Evolutionary conservation across 495 filamentous ascomycete genomes (phyloP).

Genomic region (Aspergillus diversus): DNA sequence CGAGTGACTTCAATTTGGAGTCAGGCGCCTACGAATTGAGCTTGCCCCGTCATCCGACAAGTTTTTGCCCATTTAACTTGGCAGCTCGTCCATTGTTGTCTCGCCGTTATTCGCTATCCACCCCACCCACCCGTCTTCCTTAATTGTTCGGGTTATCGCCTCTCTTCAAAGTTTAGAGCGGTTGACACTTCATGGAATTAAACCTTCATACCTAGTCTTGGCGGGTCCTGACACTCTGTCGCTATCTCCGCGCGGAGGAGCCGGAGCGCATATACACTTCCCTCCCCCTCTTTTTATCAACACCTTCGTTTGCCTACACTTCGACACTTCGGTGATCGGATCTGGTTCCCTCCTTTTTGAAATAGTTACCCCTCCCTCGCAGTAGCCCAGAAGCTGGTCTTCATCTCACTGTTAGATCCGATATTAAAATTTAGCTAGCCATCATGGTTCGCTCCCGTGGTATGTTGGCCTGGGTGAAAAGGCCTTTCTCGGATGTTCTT

Average conservation of each 20-base stretch:
- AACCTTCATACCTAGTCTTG: constrained; percentile 23
- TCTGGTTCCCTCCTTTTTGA: constrained; percentile 10
- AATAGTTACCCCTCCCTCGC: neutral
- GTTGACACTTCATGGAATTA: constrained; percentile 20
- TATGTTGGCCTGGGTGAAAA: constrained; percentile 30
- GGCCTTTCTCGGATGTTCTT: constrained; percentile 9
- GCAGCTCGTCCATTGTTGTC: constrained; percentile 15
- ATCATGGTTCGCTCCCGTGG: constrained; percentile 51
- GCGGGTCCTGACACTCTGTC: constrained; percentile 25
- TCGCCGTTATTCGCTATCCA: constrained; percentile 19
- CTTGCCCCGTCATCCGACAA: constrained; percentile 18
- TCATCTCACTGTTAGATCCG: constrained; percentile 17
- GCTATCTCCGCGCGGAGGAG: constrained; percentile 28
- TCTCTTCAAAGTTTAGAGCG: constrained; percentile 9
- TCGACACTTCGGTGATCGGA: neutral
- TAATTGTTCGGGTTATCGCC: constrained; percentile 6
- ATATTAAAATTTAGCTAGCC: constrained; percentile 19
- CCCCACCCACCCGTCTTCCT: constrained; percentile 3
- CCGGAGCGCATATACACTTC: constrained; percentile 15
- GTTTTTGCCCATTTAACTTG: constrained; percentile 12
- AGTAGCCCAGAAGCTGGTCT: constrained; percentile 17
- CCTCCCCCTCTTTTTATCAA: constrained; percentile 6
- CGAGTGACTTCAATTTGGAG: constrained; percentile 23
- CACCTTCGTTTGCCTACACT: constrained; percentile 14
- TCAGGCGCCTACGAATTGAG: constrained; percentile 28